phyloP scores from a whole-genome alignment of 495 filamentous ascomycete genomes.

The Hypomontagnella submonticulosa region DNA sequence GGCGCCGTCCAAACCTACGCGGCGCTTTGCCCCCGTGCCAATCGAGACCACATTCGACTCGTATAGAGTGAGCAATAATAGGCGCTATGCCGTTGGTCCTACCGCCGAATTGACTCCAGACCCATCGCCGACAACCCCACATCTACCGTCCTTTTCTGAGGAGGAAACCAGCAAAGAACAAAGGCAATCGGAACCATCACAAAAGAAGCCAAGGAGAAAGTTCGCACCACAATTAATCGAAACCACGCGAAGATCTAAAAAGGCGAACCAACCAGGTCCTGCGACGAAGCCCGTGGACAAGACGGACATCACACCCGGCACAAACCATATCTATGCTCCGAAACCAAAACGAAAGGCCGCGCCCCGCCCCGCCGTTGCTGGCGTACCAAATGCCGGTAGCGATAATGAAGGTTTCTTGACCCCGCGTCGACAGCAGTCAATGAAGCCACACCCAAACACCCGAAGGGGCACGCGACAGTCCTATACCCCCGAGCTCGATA shows the following conservation, averaged over 20 bases:
- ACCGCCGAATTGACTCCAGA: constrained; percentile 62
- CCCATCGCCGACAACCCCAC: constrained; percentile 56
- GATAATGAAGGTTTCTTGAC: constrained; percentile 40
- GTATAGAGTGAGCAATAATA: constrained; percentile 52
- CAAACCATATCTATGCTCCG: constrained; percentile 65
- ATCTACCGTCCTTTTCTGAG: constrained; percentile 41
- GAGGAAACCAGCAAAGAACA: constrained; percentile 29
- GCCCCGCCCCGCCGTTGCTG: constrained; percentile 34
- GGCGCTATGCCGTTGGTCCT: constrained; percentile 46
- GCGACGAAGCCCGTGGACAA: constrained; percentile 64
- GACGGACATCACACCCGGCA: constrained; percentile 68
- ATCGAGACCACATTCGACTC: constrained; percentile 70
- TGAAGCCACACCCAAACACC: constrained; percentile 54
- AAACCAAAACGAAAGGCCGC: constrained; percentile 53
- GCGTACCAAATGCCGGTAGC: constrained; percentile 33
- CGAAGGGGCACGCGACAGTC: constrained; percentile 53
- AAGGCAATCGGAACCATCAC: constrained; percentile 14
- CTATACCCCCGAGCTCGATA: constrained; percentile 54
- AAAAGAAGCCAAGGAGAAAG: constrained; percentile 53
- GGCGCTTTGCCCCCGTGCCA: constrained; percentile 67
- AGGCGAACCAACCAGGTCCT: constrained; percentile 61
- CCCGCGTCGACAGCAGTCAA: constrained; percentile 50
- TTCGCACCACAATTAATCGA: constrained; percentile 76
- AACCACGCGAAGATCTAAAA: constrained; percentile 68
- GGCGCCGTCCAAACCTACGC: constrained; percentile 33